phyloP scores from a whole-genome alignment of 1,284 basidiomycete genomes.

The Melampsora occidentalis region DNA sequence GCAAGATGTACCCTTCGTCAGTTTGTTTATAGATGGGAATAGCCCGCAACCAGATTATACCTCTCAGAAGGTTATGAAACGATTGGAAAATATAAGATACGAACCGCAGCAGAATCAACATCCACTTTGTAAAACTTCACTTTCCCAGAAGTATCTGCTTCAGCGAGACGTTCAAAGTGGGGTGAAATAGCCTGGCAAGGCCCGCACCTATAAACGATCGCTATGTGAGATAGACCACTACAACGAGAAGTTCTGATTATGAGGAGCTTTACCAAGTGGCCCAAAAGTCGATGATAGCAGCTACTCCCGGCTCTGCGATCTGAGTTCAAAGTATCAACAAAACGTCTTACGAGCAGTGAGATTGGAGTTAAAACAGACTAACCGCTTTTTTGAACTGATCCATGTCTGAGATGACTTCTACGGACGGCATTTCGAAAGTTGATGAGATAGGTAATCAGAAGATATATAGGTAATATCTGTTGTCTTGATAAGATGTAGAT shows the following conservation, averaged over 20 bases:
- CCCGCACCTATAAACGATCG: conserved; percentile 22
- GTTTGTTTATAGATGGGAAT: too few species aligned
- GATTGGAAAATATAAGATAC: neutral
- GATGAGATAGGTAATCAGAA: too few species aligned
- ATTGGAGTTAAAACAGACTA: neutral
- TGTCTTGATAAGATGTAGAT: too few species aligned
- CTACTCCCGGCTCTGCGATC: neutral
- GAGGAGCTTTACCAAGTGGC: conserved; percentile 19
- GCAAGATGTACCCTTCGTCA: neutral
- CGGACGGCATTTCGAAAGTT: neutral
- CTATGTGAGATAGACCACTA: neutral
- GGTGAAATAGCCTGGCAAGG: conserved; percentile 33
- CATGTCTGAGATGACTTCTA: neutral
- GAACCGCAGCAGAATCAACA: conserved; percentile 28
- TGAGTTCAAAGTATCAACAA: conserved; percentile 2
- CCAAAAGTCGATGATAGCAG: conserved; percentile 33
- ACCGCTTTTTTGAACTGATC: neutral
- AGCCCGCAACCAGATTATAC: too few species aligned
- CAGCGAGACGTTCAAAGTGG: conserved; percentile 23
- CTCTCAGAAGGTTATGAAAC: too few species aligned
- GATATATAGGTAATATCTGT: too few species aligned
- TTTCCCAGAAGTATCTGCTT: conserved; percentile 14
- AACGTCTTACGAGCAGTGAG: neutral
- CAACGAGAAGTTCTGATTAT: neutral
- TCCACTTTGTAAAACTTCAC: conserved; percentile 39